Evolutionary conservation across 2,329 filamentous ascomycete genomes (phyloP).

Genomic region (Orbilia ellipsospora): DNA sequence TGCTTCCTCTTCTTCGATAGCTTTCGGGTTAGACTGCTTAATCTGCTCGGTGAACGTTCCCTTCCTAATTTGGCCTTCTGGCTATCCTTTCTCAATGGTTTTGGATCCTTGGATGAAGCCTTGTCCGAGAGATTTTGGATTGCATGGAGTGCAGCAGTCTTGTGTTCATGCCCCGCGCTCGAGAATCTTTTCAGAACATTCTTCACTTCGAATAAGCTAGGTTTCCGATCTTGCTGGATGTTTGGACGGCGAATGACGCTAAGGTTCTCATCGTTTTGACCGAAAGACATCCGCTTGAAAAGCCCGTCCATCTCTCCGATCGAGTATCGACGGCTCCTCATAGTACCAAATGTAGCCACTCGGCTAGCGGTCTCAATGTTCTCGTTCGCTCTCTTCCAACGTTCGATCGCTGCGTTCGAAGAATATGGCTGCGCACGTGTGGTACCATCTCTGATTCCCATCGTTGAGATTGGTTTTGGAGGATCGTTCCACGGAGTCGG

Average conservation of each 20-base stretch:
- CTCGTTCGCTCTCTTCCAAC: constrained; percentile 64
- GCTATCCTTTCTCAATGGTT: constrained; percentile 47
- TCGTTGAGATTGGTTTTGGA: constrained; percentile 63
- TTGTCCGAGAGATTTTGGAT: constrained; percentile 50
- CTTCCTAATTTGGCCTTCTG: constrained; percentile 43
- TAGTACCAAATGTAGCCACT: constrained; percentile 59
- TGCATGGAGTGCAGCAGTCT: constrained; percentile 42
- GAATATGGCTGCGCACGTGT: constrained; percentile 65
- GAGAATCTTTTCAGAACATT: constrained; percentile 54
- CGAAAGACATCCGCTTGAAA: constrained; percentile 58
- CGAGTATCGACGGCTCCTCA: constrained; percentile 56
- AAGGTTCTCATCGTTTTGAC: constrained; percentile 56
- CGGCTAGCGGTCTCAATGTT: constrained; percentile 65
- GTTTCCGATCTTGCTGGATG: constrained; percentile 38
- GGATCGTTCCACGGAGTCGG: constrained; percentile 59
- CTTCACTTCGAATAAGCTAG: constrained; percentile 53
- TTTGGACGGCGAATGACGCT: constrained; percentile 38
- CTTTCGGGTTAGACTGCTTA: constrained; percentile 49
- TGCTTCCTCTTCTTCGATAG: constrained; percentile 53
- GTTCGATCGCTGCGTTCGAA: constrained; percentile 66
- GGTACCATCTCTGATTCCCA: constrained; percentile 60
- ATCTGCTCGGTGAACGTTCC: constrained; percentile 43
- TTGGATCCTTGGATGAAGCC: constrained; percentile 35
- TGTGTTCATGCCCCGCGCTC: constrained; percentile 50
- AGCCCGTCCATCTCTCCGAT: constrained; percentile 59